Conservation (phyloP, 257 asterid species). For the Lantana camara region DNA sequence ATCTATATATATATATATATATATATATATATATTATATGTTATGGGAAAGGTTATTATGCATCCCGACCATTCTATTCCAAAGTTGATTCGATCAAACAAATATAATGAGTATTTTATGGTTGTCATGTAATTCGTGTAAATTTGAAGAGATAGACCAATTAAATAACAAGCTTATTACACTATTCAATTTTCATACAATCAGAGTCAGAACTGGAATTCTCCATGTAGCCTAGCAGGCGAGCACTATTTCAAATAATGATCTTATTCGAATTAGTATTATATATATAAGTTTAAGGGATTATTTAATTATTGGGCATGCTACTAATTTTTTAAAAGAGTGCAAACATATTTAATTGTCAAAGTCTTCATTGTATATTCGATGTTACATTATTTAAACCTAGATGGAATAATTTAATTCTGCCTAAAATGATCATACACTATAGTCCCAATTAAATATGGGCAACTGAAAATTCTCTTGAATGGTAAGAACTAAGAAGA, state of each 20-base stretch:
- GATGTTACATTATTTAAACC: neutral
- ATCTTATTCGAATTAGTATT: too few relatives aligned
- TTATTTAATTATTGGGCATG: neutral
- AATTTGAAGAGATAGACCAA: too few relatives aligned
- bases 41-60: neutral
- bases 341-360: neutral
- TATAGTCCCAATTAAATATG: neutral
- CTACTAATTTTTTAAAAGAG: neutral
- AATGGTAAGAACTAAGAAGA: slow-evolving; percentile 6
- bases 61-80: neutral
- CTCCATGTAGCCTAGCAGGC: too few relatives aligned
- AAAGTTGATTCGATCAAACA: too few relatives aligned
- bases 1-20: too few relatives aligned
- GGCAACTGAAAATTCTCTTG: slow-evolving; percentile 14
- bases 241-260: too few relatives aligned
- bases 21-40: neutral
- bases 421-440: neutral
- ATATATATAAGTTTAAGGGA: neutral
- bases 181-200: too few relatives aligned
- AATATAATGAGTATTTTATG: too few relatives aligned
- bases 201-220: too few relatives aligned
- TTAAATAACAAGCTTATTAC: too few relatives aligned
- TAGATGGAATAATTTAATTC: neutral
- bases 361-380: neutral
- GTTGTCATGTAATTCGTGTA: too few relatives aligned